Evolutionary conservation across 352 stramenopile genomes (phyloP).

Genomic region (Pythium dissotocum): DNA sequence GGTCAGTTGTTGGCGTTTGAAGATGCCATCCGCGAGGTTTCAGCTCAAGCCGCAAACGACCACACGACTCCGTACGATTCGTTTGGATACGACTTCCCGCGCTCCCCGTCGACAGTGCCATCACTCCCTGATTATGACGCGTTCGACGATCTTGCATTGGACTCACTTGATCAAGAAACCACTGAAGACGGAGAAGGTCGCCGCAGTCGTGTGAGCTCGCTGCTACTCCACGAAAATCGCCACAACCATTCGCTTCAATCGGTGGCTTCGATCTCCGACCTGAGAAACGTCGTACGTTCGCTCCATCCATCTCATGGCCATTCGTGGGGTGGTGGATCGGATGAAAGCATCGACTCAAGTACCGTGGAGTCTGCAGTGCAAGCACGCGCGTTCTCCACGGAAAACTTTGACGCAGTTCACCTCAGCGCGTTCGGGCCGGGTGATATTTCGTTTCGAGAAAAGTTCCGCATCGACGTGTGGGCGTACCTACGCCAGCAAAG

Average conservation of each 20-base stretch:
- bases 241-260: conserved; percentile 24
- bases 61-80: conserved; percentile 19
- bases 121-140: conserved; percentile 23
- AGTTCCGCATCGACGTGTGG: conserved; percentile 72
- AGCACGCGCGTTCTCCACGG: conserved; percentile 17
- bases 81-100: conserved; percentile 23
- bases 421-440: conserved; percentile 60
- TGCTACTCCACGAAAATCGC: conserved; percentile 24
- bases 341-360: conserved; percentile 9
- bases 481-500: conserved; percentile 67
- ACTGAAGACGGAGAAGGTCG: conserved; percentile 15
- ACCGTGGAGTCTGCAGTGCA: conserved; percentile 16
- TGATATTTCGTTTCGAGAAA: conserved; percentile 41
- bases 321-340: not conserved
- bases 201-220: conserved; percentile 10
- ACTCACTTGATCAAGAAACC: conserved; percentile 7
- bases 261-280: conserved; percentile 18
- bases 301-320: conserved; percentile 28
- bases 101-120: conserved; percentile 6
- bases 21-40: conserved; percentile 10
- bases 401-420: conserved; percentile 42
- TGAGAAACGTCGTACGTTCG: conserved; percentile 46
- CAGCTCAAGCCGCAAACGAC: not conserved
- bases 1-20: not conserved
- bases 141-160: conserved; percentile 17